Evolutionary conservation across 805 yeast genomes (phyloP), one percentile per base, ranked within the genome.

Genomic region (Starmerella bombicola): DNA sequence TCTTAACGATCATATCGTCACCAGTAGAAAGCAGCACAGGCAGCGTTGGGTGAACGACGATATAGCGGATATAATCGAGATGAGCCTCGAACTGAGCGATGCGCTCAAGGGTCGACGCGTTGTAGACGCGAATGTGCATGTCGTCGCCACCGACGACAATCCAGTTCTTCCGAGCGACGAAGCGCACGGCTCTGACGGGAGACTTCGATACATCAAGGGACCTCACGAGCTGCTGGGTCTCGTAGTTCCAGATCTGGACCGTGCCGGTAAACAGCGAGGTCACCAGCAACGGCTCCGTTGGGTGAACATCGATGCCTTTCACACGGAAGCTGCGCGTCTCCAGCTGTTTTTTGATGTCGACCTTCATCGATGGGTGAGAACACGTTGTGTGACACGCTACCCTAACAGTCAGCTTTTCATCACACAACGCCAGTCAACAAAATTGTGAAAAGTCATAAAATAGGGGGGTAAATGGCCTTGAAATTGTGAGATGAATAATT

Each of bases 271-370:
- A 85, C 44, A 83, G 68, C n/a, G 95, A 84, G 40, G 88, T 78
- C 55, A 85, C 68, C 38, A 85, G 76, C 97, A 97, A 88, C 40
- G 98, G 97, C 62, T 91, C 98, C 17, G 86, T 70, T 19, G 98
- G 98, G 61, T 91, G 99, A 70, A 91, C 81, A 64, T 91, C 99
- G 57, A 91, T 80, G 37, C 95, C 96, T 64, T 91, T 91, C 59
- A 91, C 96, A 61, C 99, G 78, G 61, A 86, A 96, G 30, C 96
- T 79, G 55, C 95, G 82, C 48, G 91, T 75, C 52, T 84, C 79
- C 63, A 86, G 82, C 55, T 78, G 78, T 68, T 81, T 83, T 73
- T 79, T 69, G 43, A 69, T 61, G 55, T 70, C 72, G 49, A 71
- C 60, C 58, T 66, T 67, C 76, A 71, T 71, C 19, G 9, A 22